Evolutionary conservation across 2,329 filamentous ascomycete genomes (phyloP), one percentile per base, ranked within the genome.

Genomic region (Aspergillus neotritici): DNA sequence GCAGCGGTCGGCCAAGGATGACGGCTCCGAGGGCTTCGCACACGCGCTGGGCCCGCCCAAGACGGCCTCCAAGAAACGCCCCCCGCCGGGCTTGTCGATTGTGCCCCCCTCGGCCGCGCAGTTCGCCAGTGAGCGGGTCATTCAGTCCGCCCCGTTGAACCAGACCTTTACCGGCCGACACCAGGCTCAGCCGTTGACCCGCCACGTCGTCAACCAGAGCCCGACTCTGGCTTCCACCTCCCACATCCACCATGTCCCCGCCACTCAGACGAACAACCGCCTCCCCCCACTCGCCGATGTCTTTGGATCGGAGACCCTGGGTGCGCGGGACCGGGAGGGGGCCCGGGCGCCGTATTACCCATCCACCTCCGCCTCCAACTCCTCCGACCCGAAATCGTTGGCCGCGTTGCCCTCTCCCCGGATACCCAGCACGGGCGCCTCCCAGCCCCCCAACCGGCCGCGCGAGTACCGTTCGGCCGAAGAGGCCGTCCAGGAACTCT

Each of bases 391-490:
- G 21, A 83, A 78, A 48, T 75, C 77, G 21, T 76, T 83, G 38
- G 83, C 79, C 1, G 83, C 86, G 1, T 72, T 93, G 44, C 80
- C 87, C 0, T 94, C 89, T 1, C 90, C 89, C 2, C 79, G 84
- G 47, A 86, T 88, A 53, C 81, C 83, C 75, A 43, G 66, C 41
- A 54, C 21, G 6, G 21, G 67, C 47, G 52, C 56, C 43, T 41
- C 74, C 71, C 74, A 79, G 16, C 77, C 77, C 7, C 75, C 76
- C 1, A 67, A 65, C 40, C 81, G 91, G 47, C 75, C 83, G 9
- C 80, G 91, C 44, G 93, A 97, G 62, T 97, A 94, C 68, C 86
- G 89, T 57, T 96, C 91, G 3, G 93, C 93, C 10, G 93, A 98
- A 65, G 93, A 98, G 63, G 93, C 88, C 3, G 90, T 97, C 47